Base-by-base conservation (phyloP, 352 stramenopile species). In the Globisporangium spiculum region DNA sequence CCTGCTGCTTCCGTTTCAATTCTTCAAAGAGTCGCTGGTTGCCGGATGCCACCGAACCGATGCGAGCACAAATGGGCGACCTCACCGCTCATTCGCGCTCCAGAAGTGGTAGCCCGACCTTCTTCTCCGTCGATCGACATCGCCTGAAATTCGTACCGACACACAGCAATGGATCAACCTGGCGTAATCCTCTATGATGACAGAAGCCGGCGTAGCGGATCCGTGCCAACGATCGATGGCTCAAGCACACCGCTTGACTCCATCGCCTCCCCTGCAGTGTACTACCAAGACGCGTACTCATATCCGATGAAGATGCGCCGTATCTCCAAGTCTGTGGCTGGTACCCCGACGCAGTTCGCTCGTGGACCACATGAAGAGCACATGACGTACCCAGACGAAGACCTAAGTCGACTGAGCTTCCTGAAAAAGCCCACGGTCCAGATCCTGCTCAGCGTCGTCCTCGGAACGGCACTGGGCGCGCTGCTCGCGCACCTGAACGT, bases 261-360 rank as follows among this genome's bases (percentile, higher is more conserved):
- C 20, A 76, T 82, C 48, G 70, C 73, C 12, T 82, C 75, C n/a
- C 75, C 75, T 3, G 73, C 71, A 26, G 70, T 80, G 60, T 82
- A 78, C 59, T 78, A 78, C 63, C 73, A 82, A 32, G 67, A 82
- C 36, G 59, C 62, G 20, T 76, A 75, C 60, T 14, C 58, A 36
- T 75, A 72, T 48, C 52, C 63, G 38, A 60, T 69, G 34, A 78
- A 77, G 65, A 34, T 65, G n/a, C 60, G 46, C 1, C 59, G 32
- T 0, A 22, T 53, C 22, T 66, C 58, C 59, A 73, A 73, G 38
- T 59, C 56, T 12, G 30, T 18, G 18, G 63, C 27, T 1, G 63
- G 34, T 24, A 69, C 63, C 0, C 68, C 68, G 12, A 62, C 32
- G 18, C 56, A 34, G 18, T 73, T 72, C 60, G 14, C 65, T 16